Evolutionary conservation across 1,284 basidiomycete genomes (phyloP).

Genomic region (Rhizoctonia solani): DNA sequence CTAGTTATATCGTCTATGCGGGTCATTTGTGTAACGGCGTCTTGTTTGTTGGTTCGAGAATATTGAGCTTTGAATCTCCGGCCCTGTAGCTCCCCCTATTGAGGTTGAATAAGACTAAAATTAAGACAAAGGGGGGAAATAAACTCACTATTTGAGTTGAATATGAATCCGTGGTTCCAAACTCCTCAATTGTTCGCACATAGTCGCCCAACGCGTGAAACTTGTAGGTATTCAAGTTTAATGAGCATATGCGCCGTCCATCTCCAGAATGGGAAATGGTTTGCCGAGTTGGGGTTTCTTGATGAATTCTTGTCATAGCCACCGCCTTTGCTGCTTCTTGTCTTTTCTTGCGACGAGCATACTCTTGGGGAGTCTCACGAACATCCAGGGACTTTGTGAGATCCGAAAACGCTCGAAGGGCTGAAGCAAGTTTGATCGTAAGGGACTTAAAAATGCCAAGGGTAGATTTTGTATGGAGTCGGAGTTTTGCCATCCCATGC

Average conservation of each 20-base stretch:
- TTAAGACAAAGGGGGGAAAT: background rate
- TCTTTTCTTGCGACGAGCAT: too few relatives aligned
- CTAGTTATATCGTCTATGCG: constrained; percentile 34
- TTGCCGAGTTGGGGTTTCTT: too few relatives aligned
- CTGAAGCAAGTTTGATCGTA: constrained; percentile 41
- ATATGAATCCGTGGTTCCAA: constrained; percentile 48
- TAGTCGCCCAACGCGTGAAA: constrained; percentile 47
- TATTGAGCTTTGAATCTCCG: constrained; percentile 39
- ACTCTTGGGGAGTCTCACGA: too few relatives aligned
- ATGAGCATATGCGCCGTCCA: background rate
- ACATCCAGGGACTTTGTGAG: too few relatives aligned
- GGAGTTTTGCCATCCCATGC: constrained; percentile 48
- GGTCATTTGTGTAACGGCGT: constrained; percentile 38
- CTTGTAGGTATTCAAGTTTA: constrained; percentile 47
- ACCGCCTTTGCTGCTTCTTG: too few relatives aligned
- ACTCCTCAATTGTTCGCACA: constrained; percentile 41
- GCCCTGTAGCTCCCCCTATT: constrained; percentile 40
- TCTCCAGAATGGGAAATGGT: too few relatives aligned
- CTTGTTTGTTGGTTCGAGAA: constrained; percentile 37
- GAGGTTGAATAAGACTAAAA: background rate
- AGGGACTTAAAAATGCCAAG: constrained; percentile 40
- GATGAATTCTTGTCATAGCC: too few relatives aligned
- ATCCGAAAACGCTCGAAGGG: too few relatives aligned
- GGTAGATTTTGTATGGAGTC: constrained; percentile 44
- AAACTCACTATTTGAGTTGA: constrained; percentile 45